Base-by-base conservation (phyloP, 2,329 filamentous ascomycete species). In the Sclerotinia nivalis region DNA sequence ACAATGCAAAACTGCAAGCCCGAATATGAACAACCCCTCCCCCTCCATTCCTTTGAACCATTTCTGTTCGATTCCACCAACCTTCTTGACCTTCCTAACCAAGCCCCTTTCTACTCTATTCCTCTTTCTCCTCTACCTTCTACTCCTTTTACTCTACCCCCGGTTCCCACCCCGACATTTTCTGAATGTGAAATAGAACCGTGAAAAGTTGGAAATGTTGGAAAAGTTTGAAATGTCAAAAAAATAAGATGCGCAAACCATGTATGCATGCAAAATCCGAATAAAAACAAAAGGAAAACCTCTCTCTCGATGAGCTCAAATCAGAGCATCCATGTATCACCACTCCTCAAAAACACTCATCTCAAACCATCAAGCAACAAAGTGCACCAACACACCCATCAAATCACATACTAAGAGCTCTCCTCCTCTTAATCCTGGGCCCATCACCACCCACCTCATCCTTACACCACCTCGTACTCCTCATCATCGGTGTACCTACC, bases 351-450 rank as follows among this genome's bases (percentile, higher is more conserved):
- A 12, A 4, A 2, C 15, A 8, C n/a, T 28, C 9, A 22, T 20
- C 22, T 52, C 34, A 43, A 15, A 3, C 4, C 31, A 37, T 22
- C 12, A 20, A 34, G 5, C 4, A 50, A n/a, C 37, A 12, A 59
- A 37, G 28, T 40, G 20, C n/a, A 25, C 20, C 6, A 60, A 28
- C 10, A 1, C 28, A 13, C 2, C 20, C 6, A 15, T 20, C 18
- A 10, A 6, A 50, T 74, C 70, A 76, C 74, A 78, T 72, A 54
- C 81, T 83, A 56, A 79, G 80, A 34, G 81, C 81, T 71, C 82
- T 79, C 58, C 81, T 73, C 73, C 81, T 79, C 76, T 83, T 84
- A 69, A 79, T 79, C 71, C 80, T 76, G 58, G 75, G 77, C 9
- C 73, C 75, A 49, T 75, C 73, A 22, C 68, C 56, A 60, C 45